Base-by-base conservation (phyloP, 1,284 basidiomycete genomes). In the Sanghuangporus weigelae region DNA sequence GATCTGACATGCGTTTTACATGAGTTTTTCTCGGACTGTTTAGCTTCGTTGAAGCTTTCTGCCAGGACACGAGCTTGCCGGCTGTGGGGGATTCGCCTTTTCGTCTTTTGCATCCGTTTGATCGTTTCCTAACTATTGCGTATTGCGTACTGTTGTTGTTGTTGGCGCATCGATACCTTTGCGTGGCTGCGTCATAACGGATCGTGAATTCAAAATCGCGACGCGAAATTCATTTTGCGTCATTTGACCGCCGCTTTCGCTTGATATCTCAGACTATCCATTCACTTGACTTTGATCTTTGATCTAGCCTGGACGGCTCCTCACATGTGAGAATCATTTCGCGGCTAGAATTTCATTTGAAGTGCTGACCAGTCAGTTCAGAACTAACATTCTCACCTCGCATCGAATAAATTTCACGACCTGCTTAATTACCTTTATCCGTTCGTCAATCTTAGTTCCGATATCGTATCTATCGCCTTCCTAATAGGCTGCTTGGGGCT, bases 1-100 rank as follows among this genome's bases (percentile, higher is more conserved):
- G 51, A 46, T 60, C 35, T 56, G 44, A 48, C 63, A 60, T 64
- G 63, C 50, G 63, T 58, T 39, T 59, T 48, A 64, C 63, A 59
- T 59, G 63, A 50, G 49, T 59, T 31, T 35, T 48, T n/a, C 16
- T 36, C 46, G 51, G 59, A 48, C 51, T 50, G 58, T 58, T 21
- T 60, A 62, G 61, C 53, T 51, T 53, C 54, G 53, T 26, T 55
- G 50, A 55, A 48, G 26, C 58, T 64, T 59, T 56, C 31, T 38
- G 51, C 39, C 58, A 44, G 50, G 53, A 56, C 63, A 64, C 60
- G 60, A 62, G 53, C 55, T 59, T 46, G 26, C 36, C 16, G 54
- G 63, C 31, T 60, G 58, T 64, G 58, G 63, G 63, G 63, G 63
- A 46, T 21, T 26, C 7, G 46, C 10, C 53, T 7, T 19, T 42